These are phyloP conservation scores for Ambrosiella beaveri DNA, from an alignment of 2,329 filamentous ascomycete genomes.

Conservation along the genomic window DNA sequence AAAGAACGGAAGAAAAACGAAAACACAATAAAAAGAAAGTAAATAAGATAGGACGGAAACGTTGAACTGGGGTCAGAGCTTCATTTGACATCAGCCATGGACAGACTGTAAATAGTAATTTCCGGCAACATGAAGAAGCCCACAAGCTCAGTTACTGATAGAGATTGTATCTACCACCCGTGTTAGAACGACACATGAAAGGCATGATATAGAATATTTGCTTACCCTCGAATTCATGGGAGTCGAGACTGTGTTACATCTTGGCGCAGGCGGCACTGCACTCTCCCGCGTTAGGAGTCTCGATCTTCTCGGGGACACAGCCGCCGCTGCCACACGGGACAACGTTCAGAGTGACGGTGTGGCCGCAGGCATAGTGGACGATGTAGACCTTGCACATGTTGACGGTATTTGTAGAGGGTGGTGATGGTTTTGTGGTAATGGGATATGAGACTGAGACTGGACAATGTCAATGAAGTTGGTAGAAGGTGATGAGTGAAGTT, in stretches of 20 bases:
- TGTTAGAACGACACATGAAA: no score
- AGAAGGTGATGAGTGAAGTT: background rate
- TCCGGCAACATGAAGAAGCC: no score
- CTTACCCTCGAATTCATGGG: background rate
- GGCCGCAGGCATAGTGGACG: constrained; percentile 8
- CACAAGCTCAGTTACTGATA: no score
- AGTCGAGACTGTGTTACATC: background rate
- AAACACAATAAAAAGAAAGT: background rate
- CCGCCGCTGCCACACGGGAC: constrained; percentile 2
- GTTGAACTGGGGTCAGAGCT: background rate
- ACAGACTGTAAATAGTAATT: no score
- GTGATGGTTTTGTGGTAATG: background rate
- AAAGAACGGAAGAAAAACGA: background rate
- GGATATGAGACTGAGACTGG: background rate
- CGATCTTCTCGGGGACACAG: background rate
- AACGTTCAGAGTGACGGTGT: background rate
- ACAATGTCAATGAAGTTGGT: background rate
- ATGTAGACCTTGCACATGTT: constrained; percentile 8
- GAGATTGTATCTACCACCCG: background rate
- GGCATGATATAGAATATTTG: no score
- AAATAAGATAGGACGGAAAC: background rate
- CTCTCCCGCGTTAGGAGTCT: background rate
- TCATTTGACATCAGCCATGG: no score
- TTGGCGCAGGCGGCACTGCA: background rate
- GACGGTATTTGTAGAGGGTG: background rate